A percentile compares a stretch with the other conserved stretches of the same genome.
Evolutionary conservation across 2,329 filamentous ascomycete genomes (phyloP).

Genomic region (Stachybotrys chlorohalonatus): DNA sequence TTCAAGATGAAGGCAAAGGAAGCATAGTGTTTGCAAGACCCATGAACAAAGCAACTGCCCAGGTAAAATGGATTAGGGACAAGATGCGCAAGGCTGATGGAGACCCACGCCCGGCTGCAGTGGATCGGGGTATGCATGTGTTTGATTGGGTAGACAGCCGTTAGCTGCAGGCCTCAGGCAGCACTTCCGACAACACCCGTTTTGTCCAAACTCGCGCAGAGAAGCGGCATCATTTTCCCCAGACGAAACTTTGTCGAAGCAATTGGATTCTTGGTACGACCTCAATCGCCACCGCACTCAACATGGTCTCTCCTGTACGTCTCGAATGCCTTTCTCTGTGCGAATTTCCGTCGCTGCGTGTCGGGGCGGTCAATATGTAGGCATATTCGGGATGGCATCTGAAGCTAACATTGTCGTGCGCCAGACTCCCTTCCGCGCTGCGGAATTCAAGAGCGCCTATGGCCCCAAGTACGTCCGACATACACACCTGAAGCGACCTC

Average conservation of each 20-base stretch:
- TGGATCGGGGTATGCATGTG: conserved; percentile 4
- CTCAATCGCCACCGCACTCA: conserved; percentile 21
- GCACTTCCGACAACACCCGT: conserved; percentile 22
- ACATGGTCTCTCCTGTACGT: conserved; percentile 32
- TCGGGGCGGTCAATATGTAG: not conserved
- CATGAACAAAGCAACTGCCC: not conserved
- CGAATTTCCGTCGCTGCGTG: not conserved
- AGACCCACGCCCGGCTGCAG: conserved; percentile 10
- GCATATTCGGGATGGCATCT: not conserved
- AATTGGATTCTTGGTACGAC: conserved; percentile 25
- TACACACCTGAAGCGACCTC: not conserved
- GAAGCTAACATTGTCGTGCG: conserved; percentile 19
- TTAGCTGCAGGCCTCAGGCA: conserved; percentile 20
- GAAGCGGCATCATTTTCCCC: conserved; percentile 13
- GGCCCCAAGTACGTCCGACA: conserved; percentile 50
- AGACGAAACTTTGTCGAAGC: conserved; percentile 19
- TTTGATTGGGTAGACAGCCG: conserved; percentile 7
- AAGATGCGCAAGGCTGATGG: not conserved
- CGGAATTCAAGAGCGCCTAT: conserved; percentile 51
- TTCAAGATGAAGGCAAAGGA: not conserved
- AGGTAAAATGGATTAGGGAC: not conserved
- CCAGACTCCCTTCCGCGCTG: conserved; percentile 37
- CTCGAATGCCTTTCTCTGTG: not conserved
- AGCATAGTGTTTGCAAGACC: not conserved
- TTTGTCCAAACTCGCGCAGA: conserved; percentile 23